These are phyloP conservation scores for Cystobasidium sp. DNA, from an alignment of 1,284 basidiomycete species.

Conservation along the genomic window DNA sequence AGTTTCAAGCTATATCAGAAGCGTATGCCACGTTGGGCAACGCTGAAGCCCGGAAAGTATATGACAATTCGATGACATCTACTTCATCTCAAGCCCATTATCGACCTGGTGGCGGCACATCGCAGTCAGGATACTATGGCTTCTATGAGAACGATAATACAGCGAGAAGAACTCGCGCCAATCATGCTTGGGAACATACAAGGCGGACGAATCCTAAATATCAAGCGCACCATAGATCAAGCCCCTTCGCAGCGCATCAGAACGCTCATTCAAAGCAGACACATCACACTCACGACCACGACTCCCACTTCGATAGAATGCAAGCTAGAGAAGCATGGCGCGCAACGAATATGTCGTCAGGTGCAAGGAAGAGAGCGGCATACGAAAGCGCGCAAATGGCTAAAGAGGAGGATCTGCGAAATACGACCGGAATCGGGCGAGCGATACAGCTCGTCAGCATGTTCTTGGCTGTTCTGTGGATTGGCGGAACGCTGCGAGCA, in stretches of 20 bases:
- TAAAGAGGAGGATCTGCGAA: slow-evolving; percentile 35
- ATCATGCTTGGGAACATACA: slow-evolving; percentile 42
- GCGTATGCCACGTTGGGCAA: slow-evolving; percentile 42
- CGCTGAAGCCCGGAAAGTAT: slow-evolving; percentile 36
- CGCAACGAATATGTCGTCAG: slow-evolving; percentile 34
- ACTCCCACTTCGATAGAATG: slow-evolving; percentile 39
- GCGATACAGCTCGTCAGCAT: slow-evolving; percentile 37
- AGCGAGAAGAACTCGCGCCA: slow-evolving; percentile 21
- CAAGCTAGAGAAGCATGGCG: slow-evolving; percentile 36
- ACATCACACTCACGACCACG: neutral
- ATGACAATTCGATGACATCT: slow-evolving; percentile 27
- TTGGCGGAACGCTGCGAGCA: slow-evolving; percentile 15
- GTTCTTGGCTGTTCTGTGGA: slow-evolving; percentile 21
- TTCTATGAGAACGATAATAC: slow-evolving; percentile 7
- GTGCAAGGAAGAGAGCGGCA: slow-evolving; percentile 29
- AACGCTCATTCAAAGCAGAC: slow-evolving; percentile 17
- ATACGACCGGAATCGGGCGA: slow-evolving; percentile 20
- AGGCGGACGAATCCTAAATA: slow-evolving; percentile 30
- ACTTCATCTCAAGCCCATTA: neutral
- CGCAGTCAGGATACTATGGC: neutral
- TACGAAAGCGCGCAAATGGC: slow-evolving; percentile 28
- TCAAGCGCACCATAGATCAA: slow-evolving; percentile 8
- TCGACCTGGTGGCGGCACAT: neutral
- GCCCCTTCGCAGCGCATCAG: slow-evolving; percentile 29
- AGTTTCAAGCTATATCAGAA: slow-evolving; percentile 42